Percentiles rank a stretch among this genome's conserved stretches.
phyloP scores from a whole-genome alignment of 495 filamentous ascomycete genomes.

The Trichoderma parareesei region DNA sequence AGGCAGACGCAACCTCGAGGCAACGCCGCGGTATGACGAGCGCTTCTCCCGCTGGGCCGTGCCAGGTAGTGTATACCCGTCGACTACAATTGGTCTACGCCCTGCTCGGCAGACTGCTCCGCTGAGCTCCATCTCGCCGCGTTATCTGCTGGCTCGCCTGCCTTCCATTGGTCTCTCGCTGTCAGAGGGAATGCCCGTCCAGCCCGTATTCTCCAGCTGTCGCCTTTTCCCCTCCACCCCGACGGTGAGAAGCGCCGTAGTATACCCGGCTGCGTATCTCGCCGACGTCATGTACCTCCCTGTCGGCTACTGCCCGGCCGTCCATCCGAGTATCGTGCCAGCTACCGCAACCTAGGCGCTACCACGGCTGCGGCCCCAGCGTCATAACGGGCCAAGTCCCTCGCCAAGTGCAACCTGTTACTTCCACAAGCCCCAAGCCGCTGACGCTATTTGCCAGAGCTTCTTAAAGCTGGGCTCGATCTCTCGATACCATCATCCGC shows the following conservation, averaged over 20 bases:
- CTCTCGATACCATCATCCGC: slow-evolving; percentile 6
- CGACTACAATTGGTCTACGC: neutral
- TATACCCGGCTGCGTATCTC: neutral
- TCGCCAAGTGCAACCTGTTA: slow-evolving; percentile 3
- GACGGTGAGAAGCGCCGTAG: neutral
- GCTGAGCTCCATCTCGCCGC: slow-evolving; percentile 4
- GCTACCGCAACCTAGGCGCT: neutral
- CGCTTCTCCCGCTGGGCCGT: neutral
- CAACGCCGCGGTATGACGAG: neutral
- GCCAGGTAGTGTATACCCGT: neutral
- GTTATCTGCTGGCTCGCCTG: neutral
- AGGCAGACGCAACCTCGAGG: neutral
- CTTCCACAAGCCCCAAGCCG: slow-evolving; percentile 9
- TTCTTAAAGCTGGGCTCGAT: slow-evolving; percentile 5
- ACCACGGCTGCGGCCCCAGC: neutral
- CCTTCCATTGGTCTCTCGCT: neutral
- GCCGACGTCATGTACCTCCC: neutral
- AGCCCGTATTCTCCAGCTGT: neutral
- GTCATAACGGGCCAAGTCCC: neutral
- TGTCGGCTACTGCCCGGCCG: neutral
- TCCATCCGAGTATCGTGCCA: neutral
- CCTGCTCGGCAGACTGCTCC: neutral
- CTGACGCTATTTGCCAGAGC: slow-evolving; percentile 9
- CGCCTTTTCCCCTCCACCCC: neutral
- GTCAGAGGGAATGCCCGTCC: neutral